Conservation (phyloP, 208 protist genomes). For the Plasmodiophora brassicae region DNA sequence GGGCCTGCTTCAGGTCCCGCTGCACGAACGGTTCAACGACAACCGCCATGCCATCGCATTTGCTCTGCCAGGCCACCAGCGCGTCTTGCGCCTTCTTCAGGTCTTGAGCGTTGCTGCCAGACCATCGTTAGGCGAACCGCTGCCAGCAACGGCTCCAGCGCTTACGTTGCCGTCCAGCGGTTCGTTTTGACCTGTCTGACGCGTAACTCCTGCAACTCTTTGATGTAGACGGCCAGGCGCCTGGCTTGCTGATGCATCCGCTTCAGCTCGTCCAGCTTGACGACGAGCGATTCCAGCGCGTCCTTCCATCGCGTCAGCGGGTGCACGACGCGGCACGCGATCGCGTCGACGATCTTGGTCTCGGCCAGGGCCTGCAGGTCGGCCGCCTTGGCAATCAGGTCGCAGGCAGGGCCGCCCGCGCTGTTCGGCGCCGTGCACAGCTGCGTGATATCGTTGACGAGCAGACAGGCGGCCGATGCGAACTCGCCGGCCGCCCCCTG, state of each 20-base stretch:
- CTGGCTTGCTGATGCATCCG: not conserved
- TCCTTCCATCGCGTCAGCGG: not conserved
- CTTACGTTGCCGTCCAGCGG: not conserved
- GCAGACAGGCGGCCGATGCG: not conserved
- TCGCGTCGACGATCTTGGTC: not conserved
- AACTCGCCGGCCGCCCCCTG: not conserved
- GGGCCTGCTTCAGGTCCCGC: not conserved
- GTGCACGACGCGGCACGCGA: not conserved
- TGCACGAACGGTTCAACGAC: not conserved
- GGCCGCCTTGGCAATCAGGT: not conserved
- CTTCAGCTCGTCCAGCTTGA: not conserved
- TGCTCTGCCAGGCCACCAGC: not conserved
- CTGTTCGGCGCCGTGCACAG: not conserved
- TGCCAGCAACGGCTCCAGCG: too few relatives aligned
- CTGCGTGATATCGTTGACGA: not conserved
- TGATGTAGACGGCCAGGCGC: not conserved
- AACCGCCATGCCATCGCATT: not conserved
- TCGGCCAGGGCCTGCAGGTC: not conserved
- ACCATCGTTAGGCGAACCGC: too few relatives aligned
- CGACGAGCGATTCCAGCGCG: not conserved
- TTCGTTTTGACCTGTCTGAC: not conserved
- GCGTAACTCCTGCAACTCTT: not conserved
- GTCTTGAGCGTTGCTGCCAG: too few relatives aligned
- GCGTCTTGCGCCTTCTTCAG: constrained; percentile 1
- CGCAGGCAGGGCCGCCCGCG: not conserved